Conservation (phyloP, 306 rosid genomes). For the Glycine tomentella region DNA sequence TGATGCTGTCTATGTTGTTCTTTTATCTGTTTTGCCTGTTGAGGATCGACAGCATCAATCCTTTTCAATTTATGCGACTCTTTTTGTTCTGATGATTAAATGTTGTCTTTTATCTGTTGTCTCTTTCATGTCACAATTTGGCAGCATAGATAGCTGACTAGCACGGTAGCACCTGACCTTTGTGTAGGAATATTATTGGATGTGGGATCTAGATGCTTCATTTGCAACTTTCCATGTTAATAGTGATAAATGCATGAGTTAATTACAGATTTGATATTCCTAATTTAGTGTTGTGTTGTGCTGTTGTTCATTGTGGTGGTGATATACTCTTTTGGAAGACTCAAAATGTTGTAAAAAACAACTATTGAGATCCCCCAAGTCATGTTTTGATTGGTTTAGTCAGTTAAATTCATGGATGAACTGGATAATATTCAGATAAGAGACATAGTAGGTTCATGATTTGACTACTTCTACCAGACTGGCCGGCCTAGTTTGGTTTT, state of each 20-base stretch:
- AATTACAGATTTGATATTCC: conserved; percentile 26
- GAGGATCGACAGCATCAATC: background rate
- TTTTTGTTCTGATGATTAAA: background rate
- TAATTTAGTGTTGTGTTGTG: background rate
- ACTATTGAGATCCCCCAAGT: background rate
- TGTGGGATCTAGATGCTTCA: conserved; percentile 32
- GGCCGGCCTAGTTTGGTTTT: background rate
- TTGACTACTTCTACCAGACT: background rate
- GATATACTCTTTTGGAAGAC: background rate
- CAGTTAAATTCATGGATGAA: background rate
- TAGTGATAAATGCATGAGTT: background rate
- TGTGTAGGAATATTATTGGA: background rate
- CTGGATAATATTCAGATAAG: background rate
- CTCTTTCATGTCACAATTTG: conserved; percentile 28
- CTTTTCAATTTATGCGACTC: conserved; percentile 13
- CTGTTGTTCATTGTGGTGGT: conserved; percentile 4
- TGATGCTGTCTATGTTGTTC: conserved; percentile 12
- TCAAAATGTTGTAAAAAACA: background rate
- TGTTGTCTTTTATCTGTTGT: conserved; percentile 20
- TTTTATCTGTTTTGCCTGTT: conserved; percentile 15
- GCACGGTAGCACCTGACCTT: background rate
- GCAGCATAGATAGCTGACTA: conserved; percentile 20
- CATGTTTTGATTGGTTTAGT: background rate
- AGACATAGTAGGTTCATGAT: background rate
- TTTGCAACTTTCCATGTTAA: conserved; percentile 10